These are phyloP conservation scores for Pluteus cervinus DNA, from an alignment of 768 basidiomycete species.

Conservation along the genomic window DNA sequence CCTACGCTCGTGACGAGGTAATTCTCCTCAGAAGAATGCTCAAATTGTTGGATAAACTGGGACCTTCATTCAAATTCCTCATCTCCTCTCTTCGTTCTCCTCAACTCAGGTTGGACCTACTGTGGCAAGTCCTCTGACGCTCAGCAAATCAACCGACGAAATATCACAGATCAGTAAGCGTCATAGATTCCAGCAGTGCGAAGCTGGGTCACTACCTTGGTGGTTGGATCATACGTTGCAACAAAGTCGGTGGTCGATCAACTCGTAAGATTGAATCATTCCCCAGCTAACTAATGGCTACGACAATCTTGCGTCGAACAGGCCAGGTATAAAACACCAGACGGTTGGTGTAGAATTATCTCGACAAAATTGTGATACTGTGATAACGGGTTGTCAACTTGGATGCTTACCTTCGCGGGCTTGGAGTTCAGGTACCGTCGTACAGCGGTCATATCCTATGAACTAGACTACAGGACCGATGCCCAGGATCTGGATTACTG, in stretches of 20 bases:
- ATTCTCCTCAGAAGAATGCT: no score
- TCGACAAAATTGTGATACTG: slow-evolving; percentile 29
- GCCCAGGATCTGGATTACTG: slow-evolving; percentile 36
- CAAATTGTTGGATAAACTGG: no score
- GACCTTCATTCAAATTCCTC: no score
- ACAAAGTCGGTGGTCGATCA: slow-evolving; percentile 45
- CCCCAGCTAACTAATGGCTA: slow-evolving; percentile 38
- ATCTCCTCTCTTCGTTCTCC: no score
- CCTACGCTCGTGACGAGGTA: no score
- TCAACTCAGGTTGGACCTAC: no score
- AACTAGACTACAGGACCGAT: slow-evolving; percentile 36
- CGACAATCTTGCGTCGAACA: slow-evolving; percentile 50
- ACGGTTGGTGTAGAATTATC: slow-evolving; percentile 49
- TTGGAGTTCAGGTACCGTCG: slow-evolving; percentile 41
- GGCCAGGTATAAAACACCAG: slow-evolving; percentile 55
- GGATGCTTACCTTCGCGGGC: slow-evolving; percentile 57
- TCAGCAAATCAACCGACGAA: no score
- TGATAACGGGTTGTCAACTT: neutral
- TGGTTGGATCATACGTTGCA: slow-evolving; percentile 50
- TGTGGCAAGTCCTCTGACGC: no score
- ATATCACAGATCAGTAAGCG: no score
- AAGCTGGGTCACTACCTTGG: slow-evolving; percentile 39
- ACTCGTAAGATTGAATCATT: slow-evolving; percentile 29
- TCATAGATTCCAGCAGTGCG: slow-evolving; percentile 30
- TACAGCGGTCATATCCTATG: slow-evolving; percentile 45